Base-by-base conservation (phyloP, 805 yeast genomes). In the Pichia scutulata region DNA sequence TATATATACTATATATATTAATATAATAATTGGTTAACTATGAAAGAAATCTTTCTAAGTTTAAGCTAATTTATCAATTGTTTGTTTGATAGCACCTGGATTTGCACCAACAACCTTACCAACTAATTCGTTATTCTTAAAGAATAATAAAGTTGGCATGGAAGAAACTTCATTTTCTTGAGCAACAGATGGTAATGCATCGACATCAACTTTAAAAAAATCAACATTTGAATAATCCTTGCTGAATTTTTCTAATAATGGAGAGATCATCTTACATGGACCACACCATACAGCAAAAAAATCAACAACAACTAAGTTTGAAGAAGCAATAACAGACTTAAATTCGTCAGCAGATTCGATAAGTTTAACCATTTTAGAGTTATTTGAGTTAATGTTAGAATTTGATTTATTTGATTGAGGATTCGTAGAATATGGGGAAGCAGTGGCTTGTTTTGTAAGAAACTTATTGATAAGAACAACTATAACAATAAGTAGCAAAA, bases 251-350 rank as follows among this genome's bases (percentile, higher is more conserved):
- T 90, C 96, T 60, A 92, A 73, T 73, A 88, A 74, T 61, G 99
- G 99, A 50, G 97, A 90, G 71, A 93, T 85, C 82, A 87, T 87
- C 79, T 92, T 93, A 78, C 99, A 92, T 55, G 99, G 98, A 60
- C 97, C 97, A 72, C 99, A 92, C 97, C 98, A 93, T 55, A 90
- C 82, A 62, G 98, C 98, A 66, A 80, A 90, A 76, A 92, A 93
- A 75, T 93, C 98, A 60, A 93, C 88, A 60, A 93, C 90, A 60
- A 89, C 90, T 65, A 89, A 76, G 61, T 85, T 86, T 40, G 55
- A 33, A 58, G 78, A 79, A 52, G 70, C 60, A 63, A 84, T 77
- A 57, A 82, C 84, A 52, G 75, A 73, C 49, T 78, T 72, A 77
- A 90, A 92, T 68, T 89, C 90, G 37, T 59, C 67, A 47, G 60